Evolutionary conservation across 257 asterid genomes (phyloP), one percentile per base, ranked within the genome.

Genomic region (Solanum dulcamara): DNA sequence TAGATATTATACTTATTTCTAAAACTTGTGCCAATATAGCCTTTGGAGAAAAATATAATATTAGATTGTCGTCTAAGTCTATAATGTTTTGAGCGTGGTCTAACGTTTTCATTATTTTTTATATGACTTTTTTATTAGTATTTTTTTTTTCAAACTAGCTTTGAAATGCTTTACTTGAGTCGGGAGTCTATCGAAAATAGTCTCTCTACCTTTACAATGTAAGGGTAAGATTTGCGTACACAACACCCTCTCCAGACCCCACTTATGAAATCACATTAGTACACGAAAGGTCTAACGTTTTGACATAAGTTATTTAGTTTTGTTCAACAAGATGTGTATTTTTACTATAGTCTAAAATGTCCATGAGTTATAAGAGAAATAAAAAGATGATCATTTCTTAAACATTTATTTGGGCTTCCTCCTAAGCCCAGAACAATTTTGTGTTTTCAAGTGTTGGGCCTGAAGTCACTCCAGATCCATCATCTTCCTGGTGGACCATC

Each of bases 371-470:
- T 62, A 26, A 60, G 35, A 60, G 20, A 60, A 60, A 60, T 60
- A 64, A 62, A 62, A 62, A 12, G 10, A 26, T 1, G 6, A 62
- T 62, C 5, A 64, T 66, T 1, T 66, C 10, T 3, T 30, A 66
- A 62, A 62, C 20, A 15, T 24, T 74, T 30, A 42, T 74, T 74
- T 74, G 81, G 81, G 57, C 81, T 33, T 74, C 57, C n/a, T 74
- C 37, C 11, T 7, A 11, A 40, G 57, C 33, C 81, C 55, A 72
- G 22, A 42, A 42, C 35, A 72, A 7, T 3, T 72, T 38, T 11
- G 51, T n/a, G 14, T n/a, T 40, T 74, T 40, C 35, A 74, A 40
- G 10, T 40, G 35, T 13, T 74, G 55, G 57, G 13, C 55, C 55
- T 72, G 55, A 72, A 72, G 35, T n/a, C n/a, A 74, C 12, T 24